These are phyloP conservation scores for Agrostemma githago DNA, from an alignment of 148 eudicot species.

Conservation along the genomic window DNA sequence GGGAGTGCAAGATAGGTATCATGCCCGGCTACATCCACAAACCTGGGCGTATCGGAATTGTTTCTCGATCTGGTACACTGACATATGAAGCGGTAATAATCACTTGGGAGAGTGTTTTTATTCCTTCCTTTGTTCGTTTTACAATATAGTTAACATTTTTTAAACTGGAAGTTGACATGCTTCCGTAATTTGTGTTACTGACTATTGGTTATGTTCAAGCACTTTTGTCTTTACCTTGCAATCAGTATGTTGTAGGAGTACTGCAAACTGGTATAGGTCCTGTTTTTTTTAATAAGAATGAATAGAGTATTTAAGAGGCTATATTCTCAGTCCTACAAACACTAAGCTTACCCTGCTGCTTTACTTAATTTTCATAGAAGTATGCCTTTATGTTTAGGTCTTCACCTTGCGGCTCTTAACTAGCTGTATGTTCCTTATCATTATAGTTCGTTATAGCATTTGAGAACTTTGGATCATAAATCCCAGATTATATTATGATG, in stretches of 20 bases:
- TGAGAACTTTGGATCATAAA: background rate
- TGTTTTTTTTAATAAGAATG: background rate
- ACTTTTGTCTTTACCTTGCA: background rate
- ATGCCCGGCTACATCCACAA: constrained; percentile 99
- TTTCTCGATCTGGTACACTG: constrained; percentile 95
- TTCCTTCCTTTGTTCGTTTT: constrained; percentile 1
- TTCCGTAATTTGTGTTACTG: background rate
- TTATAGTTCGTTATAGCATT: background rate
- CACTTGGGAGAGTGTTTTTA: constrained; percentile 12
- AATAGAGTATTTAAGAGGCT: background rate
- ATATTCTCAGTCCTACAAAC: background rate
- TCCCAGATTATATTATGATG: background rate
- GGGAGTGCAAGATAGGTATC: constrained; percentile 97
- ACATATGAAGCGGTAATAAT: constrained; percentile 88
- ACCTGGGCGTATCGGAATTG: constrained; percentile 96
- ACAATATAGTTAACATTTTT: background rate
- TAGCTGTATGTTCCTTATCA: background rate
- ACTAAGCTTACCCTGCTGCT: background rate
- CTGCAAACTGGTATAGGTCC: background rate
- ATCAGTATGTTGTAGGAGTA: background rate
- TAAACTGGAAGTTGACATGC: background rate
- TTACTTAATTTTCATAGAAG: background rate
- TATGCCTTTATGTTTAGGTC: background rate
- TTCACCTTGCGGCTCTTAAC: background rate
- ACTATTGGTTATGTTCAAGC: background rate